Evolutionary conservation across 1,284 basidiomycete genomes (phyloP), one percentile per base, ranked within the genome.

Genomic region (Irpex lacteus): DNA sequence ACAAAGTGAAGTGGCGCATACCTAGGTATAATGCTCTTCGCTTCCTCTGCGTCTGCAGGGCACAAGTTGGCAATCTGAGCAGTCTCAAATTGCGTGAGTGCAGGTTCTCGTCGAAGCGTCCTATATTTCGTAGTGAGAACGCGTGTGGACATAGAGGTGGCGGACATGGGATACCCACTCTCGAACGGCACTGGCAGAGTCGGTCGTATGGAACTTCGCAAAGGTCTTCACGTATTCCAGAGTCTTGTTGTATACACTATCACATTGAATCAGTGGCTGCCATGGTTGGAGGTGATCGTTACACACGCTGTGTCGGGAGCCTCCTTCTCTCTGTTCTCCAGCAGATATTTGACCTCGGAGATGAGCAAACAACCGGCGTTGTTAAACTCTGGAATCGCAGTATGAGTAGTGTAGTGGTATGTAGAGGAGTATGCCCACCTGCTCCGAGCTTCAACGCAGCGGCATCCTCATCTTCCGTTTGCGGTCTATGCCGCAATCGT

Each of bases 31-130:
- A 96, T 84, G 70, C 93, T 95, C 79, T 95, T 96, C 15, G 95
- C 91, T 75, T 97, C 95, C 68, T 97, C 95, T 3, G 92, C 86
- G 67, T 90, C 88, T 50, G 89, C 92, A 13, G 95, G 94, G 72
- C 92, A 94, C 62, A 98, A 76, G 71, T 96, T 96, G 21, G 94
- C 94, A 55, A 98, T 90, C 72, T 97, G 95, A 1, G 94, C 95
- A 19, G 92, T 92, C 79, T 98, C 95, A 71, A 96, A 97, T 69
- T 93, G 92, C 0, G 93, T 93, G 54, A 97, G 75, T 5, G 85
- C 86, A 0, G 90, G 84, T 68, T 93, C 91, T 68, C 91, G 81
- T 65, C 89, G 82, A 6, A 94, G 76, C 3, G 91, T 92, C 70
- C 91, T 91, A 60, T 15, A 47, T 36, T 59, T 40, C 47, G 44